A percentile compares a stretch with the other conserved stretches of the same genome.
phyloP scores from a whole-genome alignment of 305 asterid species.

The Salvia sclarea region DNA sequence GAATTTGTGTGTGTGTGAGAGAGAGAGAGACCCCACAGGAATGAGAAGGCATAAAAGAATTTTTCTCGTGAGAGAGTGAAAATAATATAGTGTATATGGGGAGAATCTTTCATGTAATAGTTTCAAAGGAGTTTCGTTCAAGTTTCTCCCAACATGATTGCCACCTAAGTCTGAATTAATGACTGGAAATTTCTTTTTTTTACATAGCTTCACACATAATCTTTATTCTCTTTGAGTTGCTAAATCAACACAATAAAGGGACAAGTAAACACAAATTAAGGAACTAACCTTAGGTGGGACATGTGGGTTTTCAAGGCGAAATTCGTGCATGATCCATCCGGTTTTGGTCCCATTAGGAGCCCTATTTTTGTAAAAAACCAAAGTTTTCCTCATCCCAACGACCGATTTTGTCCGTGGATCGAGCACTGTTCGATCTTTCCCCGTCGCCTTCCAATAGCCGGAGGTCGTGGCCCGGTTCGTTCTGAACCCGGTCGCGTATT shows the following conservation, averaged over 20 bases:
- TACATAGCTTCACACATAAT: constrained; percentile 26
- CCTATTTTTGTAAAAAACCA: constrained; percentile 78
- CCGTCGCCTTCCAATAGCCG: constrained; percentile 95
- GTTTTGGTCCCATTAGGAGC: constrained; percentile 93
- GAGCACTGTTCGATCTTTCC: constrained; percentile 66
- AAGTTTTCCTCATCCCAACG: constrained; percentile 88
- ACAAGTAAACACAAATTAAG: background rate
- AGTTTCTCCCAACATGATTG: constrained; percentile 52
- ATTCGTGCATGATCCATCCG: constrained; percentile 96
- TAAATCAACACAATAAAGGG: background rate
- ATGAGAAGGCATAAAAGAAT: constrained; percentile 22
- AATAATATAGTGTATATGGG: background rate
- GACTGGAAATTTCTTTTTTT: constrained; percentile 16
- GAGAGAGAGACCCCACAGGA: constrained; percentile 21
- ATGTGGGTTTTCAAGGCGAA: constrained; percentile 78
- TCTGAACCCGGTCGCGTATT: constrained; percentile 80
- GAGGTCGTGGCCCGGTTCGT: constrained; percentile 76
- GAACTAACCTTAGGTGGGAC: constrained; percentile 82
- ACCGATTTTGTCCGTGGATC: constrained; percentile 49
- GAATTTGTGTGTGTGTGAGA: background rate
- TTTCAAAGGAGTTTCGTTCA: constrained; percentile 42
- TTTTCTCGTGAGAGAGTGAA: background rate
- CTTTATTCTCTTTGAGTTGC: background rate
- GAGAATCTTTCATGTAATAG: constrained; percentile 25
- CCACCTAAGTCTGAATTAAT: constrained; percentile 36